Evolutionary conservation across 1,284 basidiomycete genomes (phyloP).

Genomic region (Austroboletus novae-zelandiae): DNA sequence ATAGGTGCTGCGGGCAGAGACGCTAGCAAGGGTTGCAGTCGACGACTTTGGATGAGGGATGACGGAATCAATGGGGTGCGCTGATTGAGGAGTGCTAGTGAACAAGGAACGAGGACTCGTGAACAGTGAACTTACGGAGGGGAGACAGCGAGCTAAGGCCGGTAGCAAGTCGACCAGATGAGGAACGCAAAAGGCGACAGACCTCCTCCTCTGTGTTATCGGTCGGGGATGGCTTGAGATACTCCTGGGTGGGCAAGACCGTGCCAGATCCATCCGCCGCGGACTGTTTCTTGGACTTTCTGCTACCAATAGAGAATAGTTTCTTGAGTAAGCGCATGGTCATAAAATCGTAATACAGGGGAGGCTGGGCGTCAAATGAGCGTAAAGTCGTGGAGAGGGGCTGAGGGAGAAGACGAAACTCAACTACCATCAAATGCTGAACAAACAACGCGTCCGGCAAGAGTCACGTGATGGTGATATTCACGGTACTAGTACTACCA

Average conservation of each 20-base stretch:
- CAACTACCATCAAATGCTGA: constrained; percentile 48
- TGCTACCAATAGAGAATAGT: constrained; percentile 66
- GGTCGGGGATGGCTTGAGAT: constrained; percentile 21
- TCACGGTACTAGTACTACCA: neutral
- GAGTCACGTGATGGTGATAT: constrained; percentile 18
- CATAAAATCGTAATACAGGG: constrained; percentile 26
- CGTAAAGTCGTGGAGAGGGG: constrained; percentile 19
- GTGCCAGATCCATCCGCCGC: constrained; percentile 13
- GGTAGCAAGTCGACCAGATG: constrained; percentile 61
- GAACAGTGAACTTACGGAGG: constrained; percentile 51
- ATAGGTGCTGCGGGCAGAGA: constrained; percentile 59
- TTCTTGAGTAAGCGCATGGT: constrained; percentile 69
- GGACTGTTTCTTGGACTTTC: constrained; percentile 48
- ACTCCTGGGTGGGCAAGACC: constrained; percentile 8
- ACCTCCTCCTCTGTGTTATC: constrained; percentile 58
- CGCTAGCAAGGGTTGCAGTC: constrained; percentile 46
- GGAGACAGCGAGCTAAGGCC: constrained; percentile 60
- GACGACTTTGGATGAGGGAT: constrained; percentile 48
- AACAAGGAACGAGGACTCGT: neutral
- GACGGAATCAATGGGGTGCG: constrained; percentile 64
- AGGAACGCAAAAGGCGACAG: constrained; percentile 65
- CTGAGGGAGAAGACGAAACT: constrained; percentile 22
- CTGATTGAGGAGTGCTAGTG: constrained; percentile 33
- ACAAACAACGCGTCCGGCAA: constrained; percentile 34
- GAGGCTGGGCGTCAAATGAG: constrained; percentile 26